phyloP scores from a whole-genome alignment of 140 eudicot species.

The Ambrosia hybrid region DNA sequence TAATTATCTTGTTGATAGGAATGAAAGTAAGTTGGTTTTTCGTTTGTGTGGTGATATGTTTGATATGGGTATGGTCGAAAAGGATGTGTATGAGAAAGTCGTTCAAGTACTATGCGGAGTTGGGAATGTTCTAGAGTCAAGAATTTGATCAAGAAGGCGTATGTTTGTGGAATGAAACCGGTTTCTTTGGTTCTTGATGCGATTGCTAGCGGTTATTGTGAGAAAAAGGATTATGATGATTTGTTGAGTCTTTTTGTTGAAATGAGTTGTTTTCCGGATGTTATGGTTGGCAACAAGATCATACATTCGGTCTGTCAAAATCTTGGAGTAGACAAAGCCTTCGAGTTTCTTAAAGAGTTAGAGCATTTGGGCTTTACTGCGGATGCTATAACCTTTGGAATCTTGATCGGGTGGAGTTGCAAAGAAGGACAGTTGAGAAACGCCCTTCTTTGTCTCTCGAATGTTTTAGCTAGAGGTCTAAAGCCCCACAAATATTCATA shows the following conservation, averaged over 20 bases:
- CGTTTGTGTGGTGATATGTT: constrained; percentile 50
- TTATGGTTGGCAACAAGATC: constrained; percentile 58
- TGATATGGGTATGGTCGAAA: constrained; percentile 39
- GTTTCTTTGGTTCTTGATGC: constrained; percentile 46
- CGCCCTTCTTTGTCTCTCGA: constrained; percentile 58
- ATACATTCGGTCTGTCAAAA: constrained; percentile 53
- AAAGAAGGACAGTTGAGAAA: constrained; percentile 54
- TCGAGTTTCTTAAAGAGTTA: constrained; percentile 41
- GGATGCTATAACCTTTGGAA: constrained; percentile 68
- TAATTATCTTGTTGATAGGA: constrained; percentile 44
- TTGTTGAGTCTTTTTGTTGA: constrained; percentile 63
- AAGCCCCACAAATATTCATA: constrained; percentile 65
- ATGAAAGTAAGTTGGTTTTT: constrained; percentile 39
- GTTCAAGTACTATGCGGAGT: constrained; percentile 45
- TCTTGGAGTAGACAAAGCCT: constrained; percentile 59
- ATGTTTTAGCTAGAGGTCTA: constrained; percentile 55
- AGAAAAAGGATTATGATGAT: constrained; percentile 76
- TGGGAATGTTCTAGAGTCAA: constrained; percentile 74
- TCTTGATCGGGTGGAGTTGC: constrained; percentile 72
- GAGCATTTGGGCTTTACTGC: constrained; percentile 58
- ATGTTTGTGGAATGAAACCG: constrained; percentile 53
- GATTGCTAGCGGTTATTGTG: constrained; percentile 62
- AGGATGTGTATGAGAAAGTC: constrained; percentile 38
- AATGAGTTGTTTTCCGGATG: constrained; percentile 45
- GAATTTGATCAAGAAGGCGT: constrained; percentile 57